phyloP scores from a whole-genome alignment of 371 early-diverging fungal genomes.

The Mortierella sp. region DNA sequence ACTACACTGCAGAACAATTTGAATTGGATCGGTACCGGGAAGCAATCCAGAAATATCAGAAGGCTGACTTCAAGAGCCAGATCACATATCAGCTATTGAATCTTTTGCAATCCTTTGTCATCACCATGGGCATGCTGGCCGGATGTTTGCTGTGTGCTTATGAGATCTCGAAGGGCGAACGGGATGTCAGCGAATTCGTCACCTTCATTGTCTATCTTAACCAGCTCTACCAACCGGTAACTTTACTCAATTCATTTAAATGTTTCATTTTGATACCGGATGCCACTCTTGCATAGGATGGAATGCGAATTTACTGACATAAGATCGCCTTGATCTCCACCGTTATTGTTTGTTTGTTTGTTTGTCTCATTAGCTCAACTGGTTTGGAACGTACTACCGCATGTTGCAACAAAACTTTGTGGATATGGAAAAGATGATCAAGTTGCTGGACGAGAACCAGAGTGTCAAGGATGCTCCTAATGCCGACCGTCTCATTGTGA shows the following conservation, averaged over 20 bases:
- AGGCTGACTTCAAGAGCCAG: constrained; percentile 82
- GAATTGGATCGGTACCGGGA: constrained; percentile 83
- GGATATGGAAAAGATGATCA: constrained; percentile 83
- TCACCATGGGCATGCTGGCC: constrained; percentile 82
- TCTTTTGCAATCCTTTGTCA: constrained; percentile 85
- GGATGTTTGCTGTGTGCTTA: constrained; percentile 83
- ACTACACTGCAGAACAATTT: constrained; percentile 80
- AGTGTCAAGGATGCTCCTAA: constrained; percentile 60
- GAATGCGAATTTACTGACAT: too few relatives aligned
- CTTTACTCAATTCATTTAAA: constrained; percentile 9
- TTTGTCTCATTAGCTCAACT: constrained; percentile 54
- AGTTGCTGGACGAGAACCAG: constrained; percentile 64
- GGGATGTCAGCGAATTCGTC: constrained; percentile 89
- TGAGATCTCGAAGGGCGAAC: constrained; percentile 74
- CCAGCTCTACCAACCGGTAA: constrained; percentile 80
- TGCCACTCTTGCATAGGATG: not conserved
- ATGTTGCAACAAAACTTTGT: constrained; percentile 66
- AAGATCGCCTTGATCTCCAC: too few relatives aligned
- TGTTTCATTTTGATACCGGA: not conserved
- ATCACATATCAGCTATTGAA: constrained; percentile 84
- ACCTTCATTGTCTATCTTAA: constrained; percentile 84
- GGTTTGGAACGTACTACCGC: constrained; percentile 57
- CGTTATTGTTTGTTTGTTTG: not conserved
- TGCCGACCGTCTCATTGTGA: constrained; percentile 34
- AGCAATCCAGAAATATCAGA: constrained; percentile 81